Evolutionary conservation across 768 basidiomycete genomes (phyloP), one percentile per base, ranked within the genome.

Genomic region (Strobilomyces dryophilus): DNA sequence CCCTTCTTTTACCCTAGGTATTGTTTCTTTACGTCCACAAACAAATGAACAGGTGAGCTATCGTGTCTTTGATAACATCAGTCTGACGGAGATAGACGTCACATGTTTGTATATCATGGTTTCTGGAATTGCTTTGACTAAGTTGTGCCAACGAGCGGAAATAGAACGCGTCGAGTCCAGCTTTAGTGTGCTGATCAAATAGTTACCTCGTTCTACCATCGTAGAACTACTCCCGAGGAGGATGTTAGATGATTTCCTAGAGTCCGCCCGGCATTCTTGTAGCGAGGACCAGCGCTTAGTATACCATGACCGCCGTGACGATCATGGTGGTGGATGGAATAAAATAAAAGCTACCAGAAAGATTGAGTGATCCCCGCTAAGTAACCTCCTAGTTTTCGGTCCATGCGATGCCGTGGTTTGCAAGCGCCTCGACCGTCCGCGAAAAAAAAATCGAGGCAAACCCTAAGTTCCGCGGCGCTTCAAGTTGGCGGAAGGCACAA

Each of bases 71-170:
- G 24, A 40, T 3, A 4, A 21, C 8, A 8, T 11, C 9, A 5
- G 26, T 35, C n/a, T 51, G 20, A 49, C 27, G n/a, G 47, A 27
- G 35, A 62, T 56, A 10, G 61, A 71, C 1, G 64, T 75, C 9
- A 64, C 66, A 2, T 71, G 63, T 54, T 74, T 74, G 54, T 76
- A 75, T 54, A 65, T 71, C 27, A 71, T 74, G 70, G 73, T 48
- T 24, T 37, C 10, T 55, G 35, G 15, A 11, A 35, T 14, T 3
- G 34, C 15, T 35, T 11, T 24, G 21, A 51, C 42, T 31, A 8
- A 36, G 3, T 15, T 8, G 6, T 15, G 15, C 15, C 7, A 17
- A 15, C 26, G 29, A 29, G 29, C 29, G 9, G 29, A 6, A 9
- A 29, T 24, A 29, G 9, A 6, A 29, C 1, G 9, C 29, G 29